Evolutionary conservation across 345 rosid genomes (phyloP), one percentile per base, ranked within the genome.

Genomic region (Gossypium sturtianum): DNA sequence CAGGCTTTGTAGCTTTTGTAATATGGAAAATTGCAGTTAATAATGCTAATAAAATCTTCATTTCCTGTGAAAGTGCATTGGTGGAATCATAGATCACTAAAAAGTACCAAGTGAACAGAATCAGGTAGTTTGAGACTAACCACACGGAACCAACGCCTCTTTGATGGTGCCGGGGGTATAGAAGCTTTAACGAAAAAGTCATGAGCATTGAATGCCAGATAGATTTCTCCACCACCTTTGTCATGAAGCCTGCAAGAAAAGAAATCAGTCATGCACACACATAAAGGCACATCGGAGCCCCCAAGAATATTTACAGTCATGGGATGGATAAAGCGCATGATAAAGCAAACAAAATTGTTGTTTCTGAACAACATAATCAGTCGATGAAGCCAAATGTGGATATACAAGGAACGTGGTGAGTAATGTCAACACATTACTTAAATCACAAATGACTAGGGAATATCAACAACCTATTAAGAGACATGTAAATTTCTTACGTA

Each of bases 131-230:
- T 53, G 11, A 67, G 65, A 84, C 97, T 89, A 16, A 89, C 97
- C 97, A 94, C 93, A 22, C 97, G 92, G 82, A 74, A 81, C 98
- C 98, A 94, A 27, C 54, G 77, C 81, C 89, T 85, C 53, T 77
- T 82, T 20, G 69, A 51, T 13, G 88, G 91, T 66, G 93, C 91
- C 56, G 80, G 79, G 22, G 97, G 94, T 78, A 92, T 86, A 25
- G 86, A 48, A 81, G 83, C 89, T 74, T 86, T 84, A 68, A 94
- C 89, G 63, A 80, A 81, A 76, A 79, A 91, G 69, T 87, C 81
- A 70, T 89, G 98, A 25, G 97, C 91, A 65, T 92, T 94, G 76
- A 94, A 92, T 9, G 97, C 97, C 72, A 81, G 43, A 81, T 89
- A 91, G 78, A 89, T 81, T 79, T 92, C 90, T 66, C 84, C 83